Percentiles rank a stretch among this genome's conserved stretches.
These are phyloP conservation scores for Lagerstroemia speciosa DNA, from an alignment of 345 rosid genomes.

Conservation along the genomic window DNA sequence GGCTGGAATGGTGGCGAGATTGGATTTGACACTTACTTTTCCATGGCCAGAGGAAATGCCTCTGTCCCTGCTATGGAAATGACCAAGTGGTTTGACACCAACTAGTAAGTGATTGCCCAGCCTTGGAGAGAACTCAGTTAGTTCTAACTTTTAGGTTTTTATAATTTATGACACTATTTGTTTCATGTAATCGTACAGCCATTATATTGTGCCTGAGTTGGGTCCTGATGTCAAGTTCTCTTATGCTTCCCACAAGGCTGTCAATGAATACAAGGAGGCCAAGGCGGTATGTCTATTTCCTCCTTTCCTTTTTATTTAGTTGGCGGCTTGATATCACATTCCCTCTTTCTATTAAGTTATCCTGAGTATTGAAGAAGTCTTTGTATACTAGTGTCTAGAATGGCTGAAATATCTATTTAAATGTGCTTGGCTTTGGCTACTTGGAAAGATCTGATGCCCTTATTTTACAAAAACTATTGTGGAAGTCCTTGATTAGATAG, in stretches of 20 bases:
- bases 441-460: background rate
- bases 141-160: background rate
- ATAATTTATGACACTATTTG: background rate
- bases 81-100: constrained; percentile 99
- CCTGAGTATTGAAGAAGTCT: background rate
- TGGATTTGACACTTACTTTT: constrained; percentile 71
- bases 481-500: background rate
- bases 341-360: background rate
- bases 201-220: constrained; percentile 93
- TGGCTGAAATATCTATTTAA: too few relatives aligned
- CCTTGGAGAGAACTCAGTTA: background rate
- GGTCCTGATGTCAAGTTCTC: constrained; percentile 84
- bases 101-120: constrained; percentile 63
- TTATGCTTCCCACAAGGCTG: constrained; percentile 98
- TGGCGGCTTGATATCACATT: background rate
- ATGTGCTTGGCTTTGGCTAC: background rate
- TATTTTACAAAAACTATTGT: background rate
- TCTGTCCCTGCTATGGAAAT: constrained; percentile 97
- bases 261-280: constrained; percentile 88
- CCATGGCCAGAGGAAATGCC: constrained; percentile 99
- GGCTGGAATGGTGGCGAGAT: constrained; percentile 85
- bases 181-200: constrained; percentile 39
- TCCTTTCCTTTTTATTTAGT: background rate
- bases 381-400: background rate
- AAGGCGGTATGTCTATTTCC: constrained; percentile 51